A percentile compares a stretch with the other conserved stretches of the same genome.
Evolutionary conservation across 305 asterid genomes (phyloP).

Genomic region (Solanum hybrid): DNA sequence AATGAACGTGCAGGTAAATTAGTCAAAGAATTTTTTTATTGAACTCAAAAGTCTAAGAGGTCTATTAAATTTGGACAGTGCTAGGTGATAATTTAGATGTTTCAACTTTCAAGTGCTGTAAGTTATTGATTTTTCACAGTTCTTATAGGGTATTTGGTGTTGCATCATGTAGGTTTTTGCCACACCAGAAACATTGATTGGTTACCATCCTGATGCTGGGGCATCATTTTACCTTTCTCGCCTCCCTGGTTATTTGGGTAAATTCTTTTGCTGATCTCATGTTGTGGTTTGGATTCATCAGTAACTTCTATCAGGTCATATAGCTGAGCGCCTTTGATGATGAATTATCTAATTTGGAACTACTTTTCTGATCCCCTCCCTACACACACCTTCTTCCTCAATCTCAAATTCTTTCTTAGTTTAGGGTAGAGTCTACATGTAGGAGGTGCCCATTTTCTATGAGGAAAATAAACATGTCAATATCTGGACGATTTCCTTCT

Average conservation of each 20-base stretch:
- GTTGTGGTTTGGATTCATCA: neutral
- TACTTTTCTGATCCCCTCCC: neutral
- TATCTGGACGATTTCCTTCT: neutral
- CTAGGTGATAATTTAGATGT: neutral
- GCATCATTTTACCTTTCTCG: constrained; percentile 95
- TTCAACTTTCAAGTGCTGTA: neutral
- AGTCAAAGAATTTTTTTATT: neutral
- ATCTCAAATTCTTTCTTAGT: neutral
- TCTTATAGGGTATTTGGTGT: neutral
- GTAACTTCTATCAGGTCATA: neutral
- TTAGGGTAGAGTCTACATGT: neutral
- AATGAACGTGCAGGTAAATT: neutral
- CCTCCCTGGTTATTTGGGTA: constrained; percentile 93
- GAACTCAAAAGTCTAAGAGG: neutral
- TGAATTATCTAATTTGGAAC: neutral
- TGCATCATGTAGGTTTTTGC: constrained; percentile 62
- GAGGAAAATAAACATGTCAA: neutral
- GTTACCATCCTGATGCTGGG: constrained; percentile 98
- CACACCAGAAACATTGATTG: constrained; percentile 89
- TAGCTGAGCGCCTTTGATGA: neutral
- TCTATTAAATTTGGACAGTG: neutral
- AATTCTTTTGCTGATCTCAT: constrained; percentile 1
- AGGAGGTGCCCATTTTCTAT: neutral
- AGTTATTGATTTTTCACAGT: neutral
- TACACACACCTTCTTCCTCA: neutral